Evolutionary conservation across 164 flowering plant species (phyloP).

Genomic region (Vitis rupestris): DNA sequence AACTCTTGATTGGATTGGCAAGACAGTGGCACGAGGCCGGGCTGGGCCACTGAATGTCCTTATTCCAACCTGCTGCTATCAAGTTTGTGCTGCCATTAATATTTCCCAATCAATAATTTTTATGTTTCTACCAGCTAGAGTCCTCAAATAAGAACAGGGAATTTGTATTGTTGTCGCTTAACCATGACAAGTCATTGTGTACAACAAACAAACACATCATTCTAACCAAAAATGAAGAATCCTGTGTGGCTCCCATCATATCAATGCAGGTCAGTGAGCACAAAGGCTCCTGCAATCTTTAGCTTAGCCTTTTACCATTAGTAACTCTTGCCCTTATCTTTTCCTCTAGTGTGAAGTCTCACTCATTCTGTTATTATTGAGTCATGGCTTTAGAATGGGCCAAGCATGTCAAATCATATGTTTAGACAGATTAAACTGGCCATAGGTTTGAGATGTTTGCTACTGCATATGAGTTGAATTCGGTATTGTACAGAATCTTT

Average conservation of each 20-base stretch:
- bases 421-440: constrained; percentile 12
- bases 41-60: background rate
- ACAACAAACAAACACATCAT: background rate
- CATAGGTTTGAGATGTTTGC: background rate
- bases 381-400: constrained; percentile 14
- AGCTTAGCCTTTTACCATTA: constrained; percentile 7
- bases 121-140: constrained; percentile 6
- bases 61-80: background rate
- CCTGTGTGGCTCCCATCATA: constrained; percentile 17
- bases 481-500: background rate
- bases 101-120: constrained; percentile 14
- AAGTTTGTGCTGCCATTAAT: background rate
- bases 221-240: constrained; percentile 6
- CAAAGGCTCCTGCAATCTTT: background rate
- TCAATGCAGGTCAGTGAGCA: constrained; percentile 7
- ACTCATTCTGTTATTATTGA: constrained; percentile 14
- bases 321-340: constrained; percentile 7
- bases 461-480: background rate
- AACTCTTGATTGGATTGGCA: background rate
- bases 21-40: constrained; percentile 11
- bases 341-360: constrained; percentile 3
- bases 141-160: constrained; percentile 13
- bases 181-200: constrained; percentile 10
- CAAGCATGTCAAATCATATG: constrained; percentile 16
- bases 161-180: background rate